Base-by-base conservation (phyloP, 768 basidiomycete species). In the Cystobasidium onofrii region DNA sequence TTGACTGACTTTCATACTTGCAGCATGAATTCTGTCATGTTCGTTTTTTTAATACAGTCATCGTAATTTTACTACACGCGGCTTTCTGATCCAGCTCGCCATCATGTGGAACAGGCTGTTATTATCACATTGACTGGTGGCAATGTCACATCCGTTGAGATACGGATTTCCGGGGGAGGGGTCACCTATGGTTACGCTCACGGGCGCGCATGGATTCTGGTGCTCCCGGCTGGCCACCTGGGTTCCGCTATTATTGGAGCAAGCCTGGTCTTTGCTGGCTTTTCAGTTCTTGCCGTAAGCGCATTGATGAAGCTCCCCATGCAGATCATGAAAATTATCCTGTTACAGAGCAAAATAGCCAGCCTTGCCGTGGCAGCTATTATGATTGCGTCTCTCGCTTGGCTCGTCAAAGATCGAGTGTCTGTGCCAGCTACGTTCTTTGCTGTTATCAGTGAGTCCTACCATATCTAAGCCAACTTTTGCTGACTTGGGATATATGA, bases 21-120 rank as follows among this genome's bases (percentile, higher is more conserved):
- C 50, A 67, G 65, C 65, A 67, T 46, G 65, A 67, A 43, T 67
- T 67, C 50, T 41, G 65, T 17, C 27, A 64, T 39, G 63, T 64
- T 17, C 20, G 31, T 64, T n/a, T 25, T n/a, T n/a, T n/a, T n/a
- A n/a, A n/a, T n/a, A n/a, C n/a, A n/a, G n/a, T n/a, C n/a, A n/a
- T n/a, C n/a, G n/a, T n/a, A n/a, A n/a, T n/a, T n/a, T n/a, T n/a
- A n/a, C n/a, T n/a, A n/a, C n/a, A n/a, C n/a, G n/a, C n/a, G n/a
- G n/a, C n/a, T n/a, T n/a, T n/a, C n/a, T n/a, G n/a, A n/a, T n/a
- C n/a, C n/a, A n/a, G n/a, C n/a, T n/a, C n/a, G n/a, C n/a, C n/a
- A n/a, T n/a, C n/a, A 63, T 27, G 44, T 27, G n/a, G 3, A 6
- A 9, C 33, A 64, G 36, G 63, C 63, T 41, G 17, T 43, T 25